Conservation (phyloP, 2,329 filamentous ascomycete genomes). For the Exophiala sp. region DNA sequence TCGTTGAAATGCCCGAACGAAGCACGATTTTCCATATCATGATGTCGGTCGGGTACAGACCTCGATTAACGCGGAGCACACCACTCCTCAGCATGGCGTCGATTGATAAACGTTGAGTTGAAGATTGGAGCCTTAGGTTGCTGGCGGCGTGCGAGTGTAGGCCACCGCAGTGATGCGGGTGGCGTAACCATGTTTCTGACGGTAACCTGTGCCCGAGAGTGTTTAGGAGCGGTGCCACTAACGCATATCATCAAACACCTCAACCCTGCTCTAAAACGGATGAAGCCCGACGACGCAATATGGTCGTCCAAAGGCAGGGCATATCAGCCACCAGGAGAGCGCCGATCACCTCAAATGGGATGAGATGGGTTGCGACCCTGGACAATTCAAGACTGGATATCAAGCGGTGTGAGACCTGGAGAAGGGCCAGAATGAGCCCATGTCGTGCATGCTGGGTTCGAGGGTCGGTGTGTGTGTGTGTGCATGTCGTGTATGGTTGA, state of each 20-base stretch:
- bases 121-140: background rate
- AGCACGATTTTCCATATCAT: no score
- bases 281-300: background rate
- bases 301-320: background rate
- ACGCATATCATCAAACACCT: background rate
- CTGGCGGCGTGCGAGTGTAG: background rate
- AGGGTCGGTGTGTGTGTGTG: background rate
- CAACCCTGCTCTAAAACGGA: background rate
- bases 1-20: no score
- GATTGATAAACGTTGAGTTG: background rate
- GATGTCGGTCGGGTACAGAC: no score
- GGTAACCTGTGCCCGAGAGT: no score
- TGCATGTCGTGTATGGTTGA: background rate
- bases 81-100: no score
- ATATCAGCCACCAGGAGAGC: background rate
- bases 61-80: no score
- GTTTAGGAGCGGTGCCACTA: no score
- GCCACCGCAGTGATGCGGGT: background rate
- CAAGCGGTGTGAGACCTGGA: background rate
- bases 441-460: background rate
- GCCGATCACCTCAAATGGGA: background rate
- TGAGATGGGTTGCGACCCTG: background rate
- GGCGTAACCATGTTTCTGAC: no score
- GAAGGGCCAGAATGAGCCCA: background rate
- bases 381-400: background rate